Evolutionary conservation across 2,329 filamentous ascomycete species (phyloP), one percentile per base, ranked within the genome.

Genomic region (Cladobotryum protrusum): DNA sequence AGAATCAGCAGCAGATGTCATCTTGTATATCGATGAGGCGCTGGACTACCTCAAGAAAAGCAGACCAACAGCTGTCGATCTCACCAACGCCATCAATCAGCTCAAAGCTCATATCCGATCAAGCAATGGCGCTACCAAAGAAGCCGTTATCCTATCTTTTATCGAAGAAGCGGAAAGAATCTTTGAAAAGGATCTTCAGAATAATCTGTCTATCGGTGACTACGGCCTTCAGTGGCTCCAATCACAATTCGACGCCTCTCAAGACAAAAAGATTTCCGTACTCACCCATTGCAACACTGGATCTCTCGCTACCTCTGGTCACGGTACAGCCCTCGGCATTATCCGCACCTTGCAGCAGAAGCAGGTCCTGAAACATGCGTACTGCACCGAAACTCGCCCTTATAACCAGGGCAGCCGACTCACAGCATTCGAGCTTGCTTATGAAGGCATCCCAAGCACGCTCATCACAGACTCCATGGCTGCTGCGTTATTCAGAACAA

Each of bases 211-310:
- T 20, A 97, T 99, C 64, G 93, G 93, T 45, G 77, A 82, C 52
- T 75, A 87, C 65, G 93, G 93, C 36, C 88, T 90, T 0, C 77
- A 83, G 56, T 99, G 93, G 88, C 84, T 99, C 33, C 70, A 82
- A 50, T 71, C 76, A 37, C 81, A 88, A 62, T 73, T 69, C 17
- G 65, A 69, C 57, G 68, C 76, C 64, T 64, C 75, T 37, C 44
- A 70, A 55, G 66, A 77, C 56, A 61, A 75, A 64, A 57, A 66
- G 49, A 59, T 96, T 43, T 89, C 88, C n/a, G 85, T 99, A 40
- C 72, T 99, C 57, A 99, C 93, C 11, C 95, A 99, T 70, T 99
- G 93, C 76, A 99, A 99, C 68, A 99, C 93, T 18, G 93, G 93
- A 24, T 96, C 92, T 17, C 83, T 99, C 33, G 93, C 93, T 20